Percentiles rank a stretch among this genome's conserved stretches.
phyloP scores from a whole-genome alignment of 2,329 filamentous ascomycete species.

The Parafenestella ontariensis region DNA sequence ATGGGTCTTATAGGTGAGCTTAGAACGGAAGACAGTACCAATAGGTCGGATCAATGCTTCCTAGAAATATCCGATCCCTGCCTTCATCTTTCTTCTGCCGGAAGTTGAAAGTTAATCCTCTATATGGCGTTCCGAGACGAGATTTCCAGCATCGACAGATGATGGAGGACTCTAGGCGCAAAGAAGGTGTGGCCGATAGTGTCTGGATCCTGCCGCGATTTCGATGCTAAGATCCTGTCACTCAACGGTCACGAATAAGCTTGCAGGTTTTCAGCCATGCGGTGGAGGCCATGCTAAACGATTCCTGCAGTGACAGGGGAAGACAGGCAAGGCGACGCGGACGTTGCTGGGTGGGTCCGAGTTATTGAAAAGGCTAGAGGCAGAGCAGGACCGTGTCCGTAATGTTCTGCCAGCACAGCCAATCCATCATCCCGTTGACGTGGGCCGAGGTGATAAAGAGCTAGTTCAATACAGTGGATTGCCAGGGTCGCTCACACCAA shows the following conservation, averaged over 20 bases:
- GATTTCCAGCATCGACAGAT: not conserved
- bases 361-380: slow-evolving; percentile 25
- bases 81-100: not conserved
- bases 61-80: not conserved
- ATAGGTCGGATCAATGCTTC: not conserved
- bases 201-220: slow-evolving; percentile 19
- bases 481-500: slow-evolving; percentile 23
- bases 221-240: slow-evolving; percentile 26
- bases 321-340: slow-evolving; percentile 37
- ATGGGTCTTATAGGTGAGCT: slow-evolving; percentile 10
- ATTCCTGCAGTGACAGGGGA: slow-evolving; percentile 25
- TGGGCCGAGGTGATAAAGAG: slow-evolving; percentile 15
- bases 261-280: slow-evolving; percentile 24
- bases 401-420: slow-evolving; percentile 20
- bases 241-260: slow-evolving; percentile 30
- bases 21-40: slow-evolving; percentile 7
- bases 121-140: not conserved
- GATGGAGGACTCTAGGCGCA: slow-evolving; percentile 8
- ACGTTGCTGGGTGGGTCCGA: slow-evolving; percentile 37
- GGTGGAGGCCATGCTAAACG: slow-evolving; percentile 27
- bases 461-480: slow-evolving; percentile 16
- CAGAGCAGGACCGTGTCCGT: slow-evolving; percentile 22
- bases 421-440: slow-evolving; percentile 15
- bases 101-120: not conserved
- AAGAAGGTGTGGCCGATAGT: slow-evolving; percentile 19